Evolutionary conservation across 805 yeast species (phyloP).

Genomic region (Yueomyces sinensis): DNA sequence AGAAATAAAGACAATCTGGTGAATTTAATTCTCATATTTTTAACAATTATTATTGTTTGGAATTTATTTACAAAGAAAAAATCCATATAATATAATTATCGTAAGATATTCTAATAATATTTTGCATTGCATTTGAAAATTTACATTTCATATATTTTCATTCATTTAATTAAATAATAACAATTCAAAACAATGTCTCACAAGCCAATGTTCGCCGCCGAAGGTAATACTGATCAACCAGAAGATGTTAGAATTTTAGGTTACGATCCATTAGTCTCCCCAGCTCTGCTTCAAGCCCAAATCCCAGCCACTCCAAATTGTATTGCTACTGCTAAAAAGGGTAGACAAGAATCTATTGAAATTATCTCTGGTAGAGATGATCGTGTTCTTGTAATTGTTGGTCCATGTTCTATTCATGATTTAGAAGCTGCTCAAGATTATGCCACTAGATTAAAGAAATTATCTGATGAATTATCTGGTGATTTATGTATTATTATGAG

Average conservation of each 20-base stretch:
- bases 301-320: constrained; percentile 51
- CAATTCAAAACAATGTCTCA: background rate
- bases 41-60: too few species aligned
- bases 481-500: constrained; percentile 89
- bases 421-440: constrained; percentile 86
- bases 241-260: constrained; percentile 77
- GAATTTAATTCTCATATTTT: too few species aligned
- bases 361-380: constrained; percentile 77
- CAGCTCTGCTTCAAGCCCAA: constrained; percentile 83
- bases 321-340: constrained; percentile 51
- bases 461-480: constrained; percentile 48
- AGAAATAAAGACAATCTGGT: too few species aligned
- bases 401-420: constrained; percentile 97
- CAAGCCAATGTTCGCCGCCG: constrained; percentile 25
- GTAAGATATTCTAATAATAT: too few species aligned
- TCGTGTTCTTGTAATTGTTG: constrained; percentile 66
- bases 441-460: constrained; percentile 47
- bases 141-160: too few species aligned
- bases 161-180: too few species aligned
- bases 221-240: constrained; percentile 16
- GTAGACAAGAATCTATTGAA: constrained; percentile 61
- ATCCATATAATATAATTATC: too few species aligned
- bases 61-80: too few species aligned
- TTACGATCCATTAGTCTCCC: constrained; percentile 92
- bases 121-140: too few species aligned